A percentile compares a stretch with the other conserved stretches of the same genome.
phyloP scores from a whole-genome alignment of 345 rosid genomes.

The Aurinia saxatilis region DNA sequence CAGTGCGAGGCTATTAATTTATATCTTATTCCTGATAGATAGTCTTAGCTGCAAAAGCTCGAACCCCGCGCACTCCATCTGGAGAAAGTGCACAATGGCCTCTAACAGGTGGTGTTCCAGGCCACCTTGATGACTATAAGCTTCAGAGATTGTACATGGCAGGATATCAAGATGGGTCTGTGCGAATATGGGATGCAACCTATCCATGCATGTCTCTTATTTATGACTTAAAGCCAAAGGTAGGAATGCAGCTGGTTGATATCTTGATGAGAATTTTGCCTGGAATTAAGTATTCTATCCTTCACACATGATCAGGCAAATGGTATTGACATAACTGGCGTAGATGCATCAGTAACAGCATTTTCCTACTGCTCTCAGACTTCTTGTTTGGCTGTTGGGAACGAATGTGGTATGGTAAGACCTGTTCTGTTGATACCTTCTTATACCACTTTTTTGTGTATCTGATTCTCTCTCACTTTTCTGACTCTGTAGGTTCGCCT shows the following conservation, averaged over 20 bases:
- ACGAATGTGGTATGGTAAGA: conserved; percentile 61
- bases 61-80: conserved; percentile 28
- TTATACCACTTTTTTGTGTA: conserved; percentile 1
- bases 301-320: conserved; percentile 40
- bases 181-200: conserved; percentile 78
- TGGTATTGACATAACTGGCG: conserved; percentile 31
- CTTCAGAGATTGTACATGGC: conserved; percentile 67
- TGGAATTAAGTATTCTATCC: not conserved
- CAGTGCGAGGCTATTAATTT: conserved; percentile 9
- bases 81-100: conserved; percentile 53
- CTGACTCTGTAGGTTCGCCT: conserved; percentile 50
- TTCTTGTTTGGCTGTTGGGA: conserved; percentile 61
- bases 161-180: conserved; percentile 83
- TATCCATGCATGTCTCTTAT: conserved; percentile 54
- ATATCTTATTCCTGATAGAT: conserved; percentile 38
- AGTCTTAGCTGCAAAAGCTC: conserved; percentile 48
- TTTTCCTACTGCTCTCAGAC: conserved; percentile 55
- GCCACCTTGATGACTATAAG: conserved; percentile 42
- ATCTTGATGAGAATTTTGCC: not conserved
- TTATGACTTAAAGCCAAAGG: conserved; percentile 49
- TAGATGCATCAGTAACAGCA: conserved; percentile 48
- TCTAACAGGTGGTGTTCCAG: conserved; percentile 72
- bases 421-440: conserved; percentile 18
- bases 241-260: conserved; percentile 24
- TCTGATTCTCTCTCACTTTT: conserved; percentile 23